phyloP scores from a whole-genome alignment of 148 eudicot species.

The Chenopodium berlandieri region DNA sequence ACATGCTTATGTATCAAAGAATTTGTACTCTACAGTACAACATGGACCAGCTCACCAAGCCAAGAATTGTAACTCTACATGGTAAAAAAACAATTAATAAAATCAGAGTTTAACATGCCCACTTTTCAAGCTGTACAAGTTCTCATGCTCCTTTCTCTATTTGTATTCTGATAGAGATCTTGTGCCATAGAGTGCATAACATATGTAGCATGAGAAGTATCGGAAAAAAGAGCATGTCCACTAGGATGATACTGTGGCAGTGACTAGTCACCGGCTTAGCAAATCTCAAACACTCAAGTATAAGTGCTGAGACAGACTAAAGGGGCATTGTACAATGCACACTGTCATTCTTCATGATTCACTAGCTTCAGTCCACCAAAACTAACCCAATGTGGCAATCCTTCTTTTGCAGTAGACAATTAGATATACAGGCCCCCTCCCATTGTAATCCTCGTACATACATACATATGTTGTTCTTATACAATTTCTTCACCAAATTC shows the following conservation, averaged over 20 bases:
- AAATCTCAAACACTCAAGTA: not conserved
- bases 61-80: not conserved
- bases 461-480: not conserved
- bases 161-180: not conserved
- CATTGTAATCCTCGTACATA: not conserved
- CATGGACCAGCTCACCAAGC: not conserved
- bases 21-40: not conserved
- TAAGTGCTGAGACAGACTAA: not conserved
- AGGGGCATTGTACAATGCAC: not conserved
- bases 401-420: not conserved
- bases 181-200: not conserved
- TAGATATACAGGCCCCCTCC: not conserved
- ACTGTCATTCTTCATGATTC: not conserved
- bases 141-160: constrained; percentile 1
- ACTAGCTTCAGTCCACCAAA: not conserved
- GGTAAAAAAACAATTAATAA: not conserved
- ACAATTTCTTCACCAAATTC: not conserved
- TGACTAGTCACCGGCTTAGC: not conserved
- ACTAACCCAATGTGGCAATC: too few relatives aligned
- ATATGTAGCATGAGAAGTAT: not conserved
- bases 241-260: not conserved
- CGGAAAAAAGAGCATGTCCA: not conserved
- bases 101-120: not conserved
- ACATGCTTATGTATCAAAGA: not conserved
- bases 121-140: constrained; percentile 2